phyloP scores from a whole-genome alignment of 768 basidiomycete species.

The Daedalea quercina region DNA sequence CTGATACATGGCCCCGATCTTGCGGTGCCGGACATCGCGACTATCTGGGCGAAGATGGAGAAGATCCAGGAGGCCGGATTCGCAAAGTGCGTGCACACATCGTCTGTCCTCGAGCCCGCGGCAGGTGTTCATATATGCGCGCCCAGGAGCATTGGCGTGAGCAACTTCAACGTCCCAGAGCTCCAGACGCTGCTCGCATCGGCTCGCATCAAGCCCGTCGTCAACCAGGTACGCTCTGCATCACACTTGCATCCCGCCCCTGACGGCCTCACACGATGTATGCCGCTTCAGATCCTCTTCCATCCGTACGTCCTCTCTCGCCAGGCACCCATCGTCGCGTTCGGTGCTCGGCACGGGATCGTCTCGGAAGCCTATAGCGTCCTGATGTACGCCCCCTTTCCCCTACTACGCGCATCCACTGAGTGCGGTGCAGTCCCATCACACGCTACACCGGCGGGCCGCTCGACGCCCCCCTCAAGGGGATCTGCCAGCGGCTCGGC shows the following conservation, averaged over 20 bases:
- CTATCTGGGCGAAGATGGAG: constrained; percentile 60
- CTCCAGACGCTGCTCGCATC: constrained; percentile 47
- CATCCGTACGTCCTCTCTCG: constrained; percentile 63
- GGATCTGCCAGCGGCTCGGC: constrained; percentile 43
- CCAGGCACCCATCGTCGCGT: constrained; percentile 52
- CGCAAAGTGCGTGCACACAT: constrained; percentile 35
- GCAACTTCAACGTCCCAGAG: constrained; percentile 56
- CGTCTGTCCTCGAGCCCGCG: too few species aligned
- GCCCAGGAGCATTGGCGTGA: constrained; percentile 63
- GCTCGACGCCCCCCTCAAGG: constrained; percentile 49
- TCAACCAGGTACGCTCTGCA: constrained; percentile 77
- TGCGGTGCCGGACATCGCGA: constrained; percentile 53
- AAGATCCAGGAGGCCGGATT: constrained; percentile 46
- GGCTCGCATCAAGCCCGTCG: constrained; percentile 56
- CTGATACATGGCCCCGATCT: constrained; percentile 56
- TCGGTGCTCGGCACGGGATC: constrained; percentile 49
- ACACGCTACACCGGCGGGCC: constrained; percentile 55
- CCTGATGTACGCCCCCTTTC: constrained; percentile 39
- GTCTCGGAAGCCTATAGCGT: constrained; percentile 68
- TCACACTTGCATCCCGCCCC: too few species aligned
- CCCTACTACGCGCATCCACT: not conserved
- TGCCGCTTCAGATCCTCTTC: constrained; percentile 45
- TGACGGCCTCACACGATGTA: too few species aligned
- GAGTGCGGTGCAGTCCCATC: constrained; percentile 39
- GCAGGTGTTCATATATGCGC: too few species aligned